phyloP scores from a whole-genome alignment of 2,329 filamentous ascomycete species.

The Colletotrichum sp. region DNA sequence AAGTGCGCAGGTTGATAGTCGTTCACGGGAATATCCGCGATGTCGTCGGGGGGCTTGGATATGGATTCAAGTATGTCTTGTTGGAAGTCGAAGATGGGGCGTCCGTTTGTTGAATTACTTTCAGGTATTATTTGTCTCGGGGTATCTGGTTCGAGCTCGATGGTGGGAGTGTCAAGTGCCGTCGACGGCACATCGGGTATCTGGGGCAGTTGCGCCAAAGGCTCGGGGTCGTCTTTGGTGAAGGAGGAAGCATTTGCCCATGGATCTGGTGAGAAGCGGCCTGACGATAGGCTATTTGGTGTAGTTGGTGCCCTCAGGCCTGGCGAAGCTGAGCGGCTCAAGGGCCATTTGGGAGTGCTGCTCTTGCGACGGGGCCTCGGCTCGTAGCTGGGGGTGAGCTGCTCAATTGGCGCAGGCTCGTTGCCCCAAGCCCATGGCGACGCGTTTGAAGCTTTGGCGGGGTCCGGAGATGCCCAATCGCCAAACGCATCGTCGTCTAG shows the following conservation, averaged over 20 bases:
- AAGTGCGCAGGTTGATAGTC: neutral
- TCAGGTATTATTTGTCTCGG: neutral
- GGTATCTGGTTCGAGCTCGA: neutral
- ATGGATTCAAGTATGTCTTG: neutral
- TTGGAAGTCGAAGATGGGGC: neutral
- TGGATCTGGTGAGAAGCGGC: conserved; percentile 46
- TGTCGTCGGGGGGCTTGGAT: neutral
- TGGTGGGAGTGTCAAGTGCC: neutral
- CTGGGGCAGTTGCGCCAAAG: conserved; percentile 13
- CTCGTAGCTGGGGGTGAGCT: conserved; percentile 33
- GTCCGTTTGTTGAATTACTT: neutral
- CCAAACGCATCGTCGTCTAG: conserved; percentile 41
- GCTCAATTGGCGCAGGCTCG: conserved; percentile 18
- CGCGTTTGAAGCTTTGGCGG: conserved; percentile 23
- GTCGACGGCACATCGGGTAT: conserved; percentile 24
- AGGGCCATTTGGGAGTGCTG: conserved; percentile 46
- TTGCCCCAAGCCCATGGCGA: conserved; percentile 13
- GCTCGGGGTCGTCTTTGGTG: conserved; percentile 24
- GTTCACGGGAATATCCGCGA: neutral
- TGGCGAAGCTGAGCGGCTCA: conserved; percentile 39
- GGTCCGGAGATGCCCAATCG: conserved; percentile 40
- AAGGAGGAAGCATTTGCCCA: conserved; percentile 37
- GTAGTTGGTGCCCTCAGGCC: conserved; percentile 32
- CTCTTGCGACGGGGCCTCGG: conserved; percentile 34
- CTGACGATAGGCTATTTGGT: conserved; percentile 34